Conservation (phyloP, 257 asterid genomes). For the Plectranthus barbatus region DNA sequence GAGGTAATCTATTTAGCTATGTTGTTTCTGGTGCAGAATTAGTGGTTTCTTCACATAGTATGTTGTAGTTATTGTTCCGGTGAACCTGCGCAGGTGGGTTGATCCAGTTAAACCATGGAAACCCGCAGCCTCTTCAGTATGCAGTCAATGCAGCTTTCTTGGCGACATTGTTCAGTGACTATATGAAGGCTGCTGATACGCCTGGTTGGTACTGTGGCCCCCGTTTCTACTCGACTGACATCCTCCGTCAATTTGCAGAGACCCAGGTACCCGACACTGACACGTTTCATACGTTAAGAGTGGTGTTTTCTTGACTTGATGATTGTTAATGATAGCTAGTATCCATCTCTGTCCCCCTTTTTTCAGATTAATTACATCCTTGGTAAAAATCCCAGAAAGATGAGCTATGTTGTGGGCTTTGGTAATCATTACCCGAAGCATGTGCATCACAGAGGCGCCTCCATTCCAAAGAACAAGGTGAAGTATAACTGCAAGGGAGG, state of each 20-base stretch:
- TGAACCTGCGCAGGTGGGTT: constrained; percentile 61
- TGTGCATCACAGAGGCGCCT: constrained; percentile 94
- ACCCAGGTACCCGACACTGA: constrained; percentile 75
- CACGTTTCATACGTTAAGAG: not conserved
- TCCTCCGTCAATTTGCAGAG: constrained; percentile 73
- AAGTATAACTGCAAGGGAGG: constrained; percentile 86
- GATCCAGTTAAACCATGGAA: constrained; percentile 84
- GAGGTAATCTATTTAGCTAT: constrained; percentile 33
- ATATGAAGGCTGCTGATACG: constrained; percentile 80
- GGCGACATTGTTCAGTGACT: constrained; percentile 80
- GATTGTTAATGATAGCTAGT: not conserved
- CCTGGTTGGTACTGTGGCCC: constrained; percentile 99
- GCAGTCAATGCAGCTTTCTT: constrained; percentile 86
- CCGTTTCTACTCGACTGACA: constrained; percentile 67
- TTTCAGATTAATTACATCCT: constrained; percentile 78
- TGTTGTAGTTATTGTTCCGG: not conserved
- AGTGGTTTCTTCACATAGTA: not conserved
- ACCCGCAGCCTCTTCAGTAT: constrained; percentile 95
- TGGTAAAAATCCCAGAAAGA: constrained; percentile 86
- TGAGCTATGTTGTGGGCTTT: constrained; percentile 89
- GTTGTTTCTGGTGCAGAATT: not conserved
- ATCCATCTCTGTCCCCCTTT: not conserved
- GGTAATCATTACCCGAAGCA: constrained; percentile 77
- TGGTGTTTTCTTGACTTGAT: not conserved
- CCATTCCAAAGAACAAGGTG: constrained; percentile 74